phyloP scores from a whole-genome alignment of 306 rosid genomes.

The Phaseolus lunatus region DNA sequence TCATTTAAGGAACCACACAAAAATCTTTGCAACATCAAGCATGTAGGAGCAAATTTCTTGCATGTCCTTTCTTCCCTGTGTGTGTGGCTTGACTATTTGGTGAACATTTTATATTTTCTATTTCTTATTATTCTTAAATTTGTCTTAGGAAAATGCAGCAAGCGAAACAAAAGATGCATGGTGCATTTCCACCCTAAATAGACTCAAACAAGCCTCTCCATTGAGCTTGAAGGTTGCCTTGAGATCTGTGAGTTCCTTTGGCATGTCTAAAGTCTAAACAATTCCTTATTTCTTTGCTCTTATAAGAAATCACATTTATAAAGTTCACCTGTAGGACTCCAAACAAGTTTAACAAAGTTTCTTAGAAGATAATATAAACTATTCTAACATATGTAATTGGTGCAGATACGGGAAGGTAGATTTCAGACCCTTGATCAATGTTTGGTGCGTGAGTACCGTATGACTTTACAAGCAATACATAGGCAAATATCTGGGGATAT shows the following conservation, averaged over 20 bases:
- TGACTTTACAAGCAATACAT: conserved; percentile 74
- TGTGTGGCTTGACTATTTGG: conserved; percentile 16
- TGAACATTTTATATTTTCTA: not conserved
- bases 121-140: conserved; percentile 26
- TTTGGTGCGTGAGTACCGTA: conserved; percentile 78
- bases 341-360: no score
- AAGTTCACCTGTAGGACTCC: no score
- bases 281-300: conserved; percentile 11
- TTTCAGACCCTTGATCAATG: conserved; percentile 88
- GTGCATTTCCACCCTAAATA: conserved; percentile 70
- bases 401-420: conserved; percentile 87
- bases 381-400: not conserved
- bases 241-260: conserved; percentile 76
- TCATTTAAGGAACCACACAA: not conserved
- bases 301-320: not conserved
- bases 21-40: not conserved
- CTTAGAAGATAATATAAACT: no score
- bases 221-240: conserved; percentile 89
- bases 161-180: conserved; percentile 75
- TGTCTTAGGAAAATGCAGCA: conserved; percentile 69
- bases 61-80: not conserved
- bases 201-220: conserved; percentile 88
- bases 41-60: conserved; percentile 1
- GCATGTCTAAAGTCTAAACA: conserved; percentile 25
- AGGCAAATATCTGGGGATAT: conserved; percentile 75